phyloP scores from a whole-genome alignment of 352 stramenopile species.

The Hyaloperonospora brassicae region DNA sequence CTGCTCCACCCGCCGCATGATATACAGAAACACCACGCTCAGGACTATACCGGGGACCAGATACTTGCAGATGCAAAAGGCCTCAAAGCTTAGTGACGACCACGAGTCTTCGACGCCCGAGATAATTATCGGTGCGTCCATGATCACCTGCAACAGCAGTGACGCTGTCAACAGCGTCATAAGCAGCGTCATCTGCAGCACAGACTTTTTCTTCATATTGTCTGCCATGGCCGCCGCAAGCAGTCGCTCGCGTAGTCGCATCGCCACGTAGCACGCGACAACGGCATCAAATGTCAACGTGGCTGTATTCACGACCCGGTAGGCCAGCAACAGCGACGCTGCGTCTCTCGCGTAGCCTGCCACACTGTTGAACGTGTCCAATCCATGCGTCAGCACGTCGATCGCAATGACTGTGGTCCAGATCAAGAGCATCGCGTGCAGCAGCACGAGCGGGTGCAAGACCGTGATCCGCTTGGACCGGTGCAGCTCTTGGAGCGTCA shows the following conservation, averaged over 20 bases:
- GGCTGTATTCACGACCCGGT: constrained; percentile 36
- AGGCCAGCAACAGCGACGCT: constrained; percentile 23
- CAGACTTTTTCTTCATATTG: constrained; percentile 68
- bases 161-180: constrained; percentile 37
- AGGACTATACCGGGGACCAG: constrained; percentile 44
- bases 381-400: constrained; percentile 21
- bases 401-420: constrained; percentile 30
- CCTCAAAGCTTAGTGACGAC: constrained; percentile 25
- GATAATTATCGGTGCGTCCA: constrained; percentile 43
- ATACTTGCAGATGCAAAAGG: constrained; percentile 46
- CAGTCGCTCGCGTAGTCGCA: constrained; percentile 38
- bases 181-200: constrained; percentile 60
- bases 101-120: constrained; percentile 22
- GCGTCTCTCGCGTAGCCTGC: constrained; percentile 18
- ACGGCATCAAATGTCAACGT: constrained; percentile 41
- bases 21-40: constrained; percentile 57
- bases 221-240: constrained; percentile 58
- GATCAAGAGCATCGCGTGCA: constrained; percentile 49
- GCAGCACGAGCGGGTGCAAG: constrained; percentile 45
- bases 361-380: constrained; percentile 20
- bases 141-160: constrained; percentile 39
- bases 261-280: constrained; percentile 35
- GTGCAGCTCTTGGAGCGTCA: constrained; percentile 42
- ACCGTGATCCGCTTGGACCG: constrained; percentile 38
- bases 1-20: constrained; percentile 66